These are phyloP conservation scores for Phlyctochytrium bullatum DNA, from an alignment of 192 early-diverging fungal genomes.

Conservation along the genomic window DNA sequence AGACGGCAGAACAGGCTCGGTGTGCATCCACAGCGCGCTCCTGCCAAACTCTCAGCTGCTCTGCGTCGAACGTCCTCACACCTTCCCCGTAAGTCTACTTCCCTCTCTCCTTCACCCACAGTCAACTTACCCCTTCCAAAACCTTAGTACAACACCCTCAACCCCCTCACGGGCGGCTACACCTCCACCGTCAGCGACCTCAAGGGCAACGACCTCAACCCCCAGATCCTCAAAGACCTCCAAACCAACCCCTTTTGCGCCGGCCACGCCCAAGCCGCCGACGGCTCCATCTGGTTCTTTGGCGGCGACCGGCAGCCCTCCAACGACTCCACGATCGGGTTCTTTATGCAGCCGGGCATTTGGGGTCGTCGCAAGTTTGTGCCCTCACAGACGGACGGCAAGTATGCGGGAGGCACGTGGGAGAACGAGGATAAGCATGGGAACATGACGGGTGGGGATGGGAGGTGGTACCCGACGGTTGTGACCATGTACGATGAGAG, in stretches of 20 bases:
- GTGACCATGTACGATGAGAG: conserved; percentile 25
- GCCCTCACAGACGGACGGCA: too few species aligned
- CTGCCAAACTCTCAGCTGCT: conserved; percentile 20
- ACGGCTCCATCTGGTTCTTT: conserved; percentile 38
- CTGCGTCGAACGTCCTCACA: conserved; percentile 29
- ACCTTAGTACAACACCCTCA: conserved; percentile 13
- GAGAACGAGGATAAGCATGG: background rate
- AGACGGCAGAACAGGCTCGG: conserved; percentile 18
- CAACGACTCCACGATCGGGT: conserved; percentile 1
- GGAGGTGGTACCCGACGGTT: conserved; percentile 44
- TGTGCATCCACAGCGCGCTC: conserved; percentile 24
- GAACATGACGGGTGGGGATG: conserved; percentile 26
- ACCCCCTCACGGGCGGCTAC: conserved; percentile 12
- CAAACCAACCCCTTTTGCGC: conserved; percentile 40
- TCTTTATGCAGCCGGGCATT: background rate
- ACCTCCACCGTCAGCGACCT: conserved; percentile 13
- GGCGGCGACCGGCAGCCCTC: conserved; percentile 34
- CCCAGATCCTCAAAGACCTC: background rate
- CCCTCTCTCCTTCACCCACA: background rate
- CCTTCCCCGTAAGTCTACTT: conserved; percentile 16
- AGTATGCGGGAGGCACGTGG: too few species aligned
- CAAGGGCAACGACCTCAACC: conserved; percentile 7
- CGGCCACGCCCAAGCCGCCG: conserved; percentile 34
- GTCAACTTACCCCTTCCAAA: background rate
- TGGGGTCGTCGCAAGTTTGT: background rate